Evolutionary conservation across 2,329 filamentous ascomycete genomes (phyloP).

Genomic region (Sclerotinia trifoliorum): DNA sequence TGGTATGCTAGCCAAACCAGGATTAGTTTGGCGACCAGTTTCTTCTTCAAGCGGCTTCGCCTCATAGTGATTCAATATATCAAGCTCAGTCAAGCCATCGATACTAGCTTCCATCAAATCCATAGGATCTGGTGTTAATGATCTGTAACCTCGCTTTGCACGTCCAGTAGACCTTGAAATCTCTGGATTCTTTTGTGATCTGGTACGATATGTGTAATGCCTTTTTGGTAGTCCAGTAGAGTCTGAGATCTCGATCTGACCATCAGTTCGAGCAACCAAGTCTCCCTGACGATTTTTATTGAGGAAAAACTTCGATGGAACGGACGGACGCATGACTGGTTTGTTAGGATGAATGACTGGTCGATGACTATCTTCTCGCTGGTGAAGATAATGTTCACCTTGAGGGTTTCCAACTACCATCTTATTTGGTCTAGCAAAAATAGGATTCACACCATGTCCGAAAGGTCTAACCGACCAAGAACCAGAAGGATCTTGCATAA

Average conservation of each 20-base stretch:
- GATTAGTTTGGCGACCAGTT: conserved; percentile 28
- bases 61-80: conserved; percentile 31
- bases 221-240: conserved; percentile 3
- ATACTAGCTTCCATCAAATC: conserved; percentile 8
- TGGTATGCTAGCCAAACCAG: conserved; percentile 36
- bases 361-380: conserved; percentile 31
- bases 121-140: conserved; percentile 17
- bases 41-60: conserved; percentile 28
- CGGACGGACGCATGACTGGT: conserved; percentile 27
- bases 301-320: conserved; percentile 28
- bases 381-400: conserved; percentile 29
- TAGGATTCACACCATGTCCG: conserved; percentile 39
- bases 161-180: conserved; percentile 16
- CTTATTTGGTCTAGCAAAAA: conserved; percentile 34
- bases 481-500: conserved; percentile 35
- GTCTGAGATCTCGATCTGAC: background rate
- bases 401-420: conserved; percentile 30
- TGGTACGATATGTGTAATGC: conserved; percentile 16
- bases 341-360: conserved; percentile 33
- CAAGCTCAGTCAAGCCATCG: conserved; percentile 26
- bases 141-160: conserved; percentile 1
- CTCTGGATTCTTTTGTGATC: conserved; percentile 5
- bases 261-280: background rate
- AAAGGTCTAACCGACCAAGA: conserved; percentile 37
- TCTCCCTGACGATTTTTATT: conserved; percentile 7